Evolutionary conservation across 1,139 yeast genomes (phyloP).

Genomic region (Yamadazyma triangularis): DNA sequence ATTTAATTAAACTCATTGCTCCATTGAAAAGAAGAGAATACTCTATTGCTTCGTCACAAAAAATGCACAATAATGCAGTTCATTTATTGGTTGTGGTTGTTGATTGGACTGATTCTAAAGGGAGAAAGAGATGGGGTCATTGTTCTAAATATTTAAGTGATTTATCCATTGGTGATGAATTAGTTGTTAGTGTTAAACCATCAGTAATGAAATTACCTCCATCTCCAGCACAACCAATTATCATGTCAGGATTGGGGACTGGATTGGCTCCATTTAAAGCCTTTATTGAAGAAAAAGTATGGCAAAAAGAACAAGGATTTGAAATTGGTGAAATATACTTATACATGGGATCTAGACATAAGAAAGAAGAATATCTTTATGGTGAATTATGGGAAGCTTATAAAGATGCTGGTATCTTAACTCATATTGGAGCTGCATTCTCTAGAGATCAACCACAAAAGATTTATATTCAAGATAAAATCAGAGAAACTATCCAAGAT

Average conservation of each 20-base stretch:
- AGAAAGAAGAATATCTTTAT: slow-evolving; percentile 89
- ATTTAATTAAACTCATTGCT: slow-evolving; percentile 67
- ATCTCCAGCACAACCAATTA: slow-evolving; percentile 79
- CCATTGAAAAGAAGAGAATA: slow-evolving; percentile 96
- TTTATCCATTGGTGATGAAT: slow-evolving; percentile 72
- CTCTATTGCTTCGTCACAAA: slow-evolving; percentile 97
- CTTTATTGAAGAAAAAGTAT: slow-evolving; percentile 88
- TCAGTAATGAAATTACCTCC: slow-evolving; percentile 97
- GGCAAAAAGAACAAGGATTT: slow-evolving; percentile 87
- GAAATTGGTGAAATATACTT: slow-evolving; percentile 87
- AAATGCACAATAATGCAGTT: slow-evolving; percentile 83
- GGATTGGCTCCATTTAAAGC: slow-evolving; percentile 99
- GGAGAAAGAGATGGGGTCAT: slow-evolving; percentile 88
- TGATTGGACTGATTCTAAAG: slow-evolving; percentile 88
- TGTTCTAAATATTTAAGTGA: slow-evolving; percentile 89
- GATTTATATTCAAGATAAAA: slow-evolving; percentile 92
- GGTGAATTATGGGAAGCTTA: slow-evolving; percentile 98
- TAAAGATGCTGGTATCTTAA: slow-evolving; percentile 84
- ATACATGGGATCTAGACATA: slow-evolving; percentile 93
- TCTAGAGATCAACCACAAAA: slow-evolving; percentile 96
- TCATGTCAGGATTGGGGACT: slow-evolving; percentile 97
- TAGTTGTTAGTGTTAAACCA: slow-evolving; percentile 93
- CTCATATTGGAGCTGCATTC: slow-evolving; percentile 97
- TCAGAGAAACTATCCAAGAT: slow-evolving; percentile 68
- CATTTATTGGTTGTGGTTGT: slow-evolving; percentile 93